phyloP scores from a whole-genome alignment of 2,329 filamentous ascomycete genomes.

The Cytospora paraplurivora region DNA sequence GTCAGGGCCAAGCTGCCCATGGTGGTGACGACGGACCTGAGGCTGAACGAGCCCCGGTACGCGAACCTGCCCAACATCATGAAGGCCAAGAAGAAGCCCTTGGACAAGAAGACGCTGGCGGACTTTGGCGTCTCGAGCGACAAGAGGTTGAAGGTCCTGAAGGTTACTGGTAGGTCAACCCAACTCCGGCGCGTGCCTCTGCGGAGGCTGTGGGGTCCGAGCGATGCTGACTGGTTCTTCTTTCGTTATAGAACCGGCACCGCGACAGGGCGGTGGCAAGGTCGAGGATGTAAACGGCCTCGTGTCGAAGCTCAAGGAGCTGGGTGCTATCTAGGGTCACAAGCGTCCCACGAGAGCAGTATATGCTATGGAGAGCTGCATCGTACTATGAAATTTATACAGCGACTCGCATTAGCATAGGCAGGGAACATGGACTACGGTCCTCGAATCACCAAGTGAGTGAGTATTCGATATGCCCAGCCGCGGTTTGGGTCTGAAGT shows the following conservation, averaged over 20 bases:
- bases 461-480: background rate
- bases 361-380: background rate
- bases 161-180: conserved; percentile 71
- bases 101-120: conserved; percentile 85
- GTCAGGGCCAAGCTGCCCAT: conserved; percentile 83
- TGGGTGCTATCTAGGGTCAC: conserved; percentile 74
- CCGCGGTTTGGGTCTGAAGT: background rate
- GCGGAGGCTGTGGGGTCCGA: background rate
- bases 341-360: background rate
- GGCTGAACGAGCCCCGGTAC: conserved; percentile 93
- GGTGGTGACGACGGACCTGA: conserved; percentile 91
- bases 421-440: background rate
- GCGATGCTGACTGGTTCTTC: conserved; percentile 15
- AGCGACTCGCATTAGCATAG: conserved; percentile 9
- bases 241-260: conserved; percentile 68
- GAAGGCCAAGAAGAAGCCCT: conserved; percentile 99
- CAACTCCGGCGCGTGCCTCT: background rate
- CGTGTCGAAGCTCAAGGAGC: conserved; percentile 89
- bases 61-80: conserved; percentile 97
- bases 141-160: conserved; percentile 82
- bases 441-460: background rate
- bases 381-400: background rate
- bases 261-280: conserved; percentile 91
- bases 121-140: conserved; percentile 79
- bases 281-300: conserved; percentile 97